Evolutionary conservation across 169 alveolate genomes (phyloP).

Genomic region (Plasmodium gonderi): DNA sequence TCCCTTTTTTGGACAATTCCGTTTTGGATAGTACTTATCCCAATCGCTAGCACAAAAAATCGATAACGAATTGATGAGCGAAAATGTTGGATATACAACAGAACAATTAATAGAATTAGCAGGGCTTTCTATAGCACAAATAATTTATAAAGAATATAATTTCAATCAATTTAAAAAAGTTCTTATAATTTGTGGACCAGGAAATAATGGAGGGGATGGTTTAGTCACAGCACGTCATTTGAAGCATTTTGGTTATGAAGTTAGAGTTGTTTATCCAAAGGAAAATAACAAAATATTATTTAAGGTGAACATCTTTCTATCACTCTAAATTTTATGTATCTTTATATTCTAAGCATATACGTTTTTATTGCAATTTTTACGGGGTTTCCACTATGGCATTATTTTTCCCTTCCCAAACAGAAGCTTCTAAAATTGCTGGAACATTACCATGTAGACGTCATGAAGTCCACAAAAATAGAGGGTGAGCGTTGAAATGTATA

Average conservation of each 20-base stretch:
- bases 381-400: background rate
- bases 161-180: conserved; percentile 68
- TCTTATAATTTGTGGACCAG: conserved; percentile 91
- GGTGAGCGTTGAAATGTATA: conserved; percentile 1
- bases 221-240: conserved; percentile 90
- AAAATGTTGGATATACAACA: conserved; percentile 84
- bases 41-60: conserved; percentile 74
- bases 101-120: conserved; percentile 92
- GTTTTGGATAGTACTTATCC: conserved; percentile 26
- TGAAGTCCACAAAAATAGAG: conserved; percentile 4
- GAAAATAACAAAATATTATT: conserved; percentile 80
- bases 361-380: background rate
- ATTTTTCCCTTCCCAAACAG: conserved; percentile 8
- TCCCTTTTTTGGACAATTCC: background rate
- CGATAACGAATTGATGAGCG: conserved; percentile 87
- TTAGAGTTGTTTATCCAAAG: conserved; percentile 85
- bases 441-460: conserved; percentile 42
- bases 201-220: conserved; percentile 94
- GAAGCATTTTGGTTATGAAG: conserved; percentile 82
- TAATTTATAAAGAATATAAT: conserved; percentile 79
- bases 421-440: conserved; percentile 18
- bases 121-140: conserved; percentile 89
- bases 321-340: conserved; percentile 12
- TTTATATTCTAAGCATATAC: conserved; percentile 7
- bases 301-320: conserved; percentile 15